These are phyloP conservation scores for Wolfiporia cocos DNA, from an alignment of 1,284 basidiomycete species.

Conservation along the genomic window DNA sequence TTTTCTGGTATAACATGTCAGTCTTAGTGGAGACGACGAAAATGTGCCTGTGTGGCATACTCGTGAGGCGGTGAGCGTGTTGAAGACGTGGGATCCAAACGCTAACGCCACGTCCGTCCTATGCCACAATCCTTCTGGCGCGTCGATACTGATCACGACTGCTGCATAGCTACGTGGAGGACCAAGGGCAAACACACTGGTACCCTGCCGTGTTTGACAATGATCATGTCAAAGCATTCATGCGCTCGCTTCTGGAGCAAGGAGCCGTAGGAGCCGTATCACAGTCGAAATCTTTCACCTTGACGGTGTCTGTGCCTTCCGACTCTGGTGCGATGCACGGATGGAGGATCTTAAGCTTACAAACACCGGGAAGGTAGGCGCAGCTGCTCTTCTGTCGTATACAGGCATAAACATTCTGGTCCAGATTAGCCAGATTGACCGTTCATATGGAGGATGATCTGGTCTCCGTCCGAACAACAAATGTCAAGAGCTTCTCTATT, in stretches of 20 bases:
- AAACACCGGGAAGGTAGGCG: slow-evolving; percentile 52
- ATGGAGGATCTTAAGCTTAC: slow-evolving; percentile 50
- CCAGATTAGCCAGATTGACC: slow-evolving; percentile 23
- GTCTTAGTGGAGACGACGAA: slow-evolving; percentile 57
- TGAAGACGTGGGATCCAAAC: slow-evolving; percentile 50
- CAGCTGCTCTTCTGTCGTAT: not conserved
- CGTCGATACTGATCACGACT: not conserved
- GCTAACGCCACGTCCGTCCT: slow-evolving; percentile 47
- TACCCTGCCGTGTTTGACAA: slow-evolving; percentile 58
- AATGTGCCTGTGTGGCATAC: slow-evolving; percentile 83
- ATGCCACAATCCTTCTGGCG: too few species aligned
- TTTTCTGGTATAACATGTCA: not conserved
- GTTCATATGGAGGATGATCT: slow-evolving; percentile 17
- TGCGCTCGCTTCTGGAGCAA: slow-evolving; percentile 23
- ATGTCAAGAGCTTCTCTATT: slow-evolving; percentile 37
- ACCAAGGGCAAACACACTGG: slow-evolving; percentile 61
- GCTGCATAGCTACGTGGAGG: slow-evolving; percentile 55
- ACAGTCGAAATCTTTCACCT: slow-evolving; percentile 38
- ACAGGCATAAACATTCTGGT: not conserved
- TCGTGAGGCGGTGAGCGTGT: slow-evolving; percentile 50
- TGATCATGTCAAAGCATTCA: slow-evolving; percentile 46
- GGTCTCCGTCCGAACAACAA: slow-evolving; percentile 31
- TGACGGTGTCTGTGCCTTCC: slow-evolving; percentile 59
- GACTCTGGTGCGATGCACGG: slow-evolving; percentile 65
- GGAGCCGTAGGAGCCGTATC: not conserved